phyloP scores from a whole-genome alignment of 1,284 basidiomycete species.

The Agaricales sp. region DNA sequence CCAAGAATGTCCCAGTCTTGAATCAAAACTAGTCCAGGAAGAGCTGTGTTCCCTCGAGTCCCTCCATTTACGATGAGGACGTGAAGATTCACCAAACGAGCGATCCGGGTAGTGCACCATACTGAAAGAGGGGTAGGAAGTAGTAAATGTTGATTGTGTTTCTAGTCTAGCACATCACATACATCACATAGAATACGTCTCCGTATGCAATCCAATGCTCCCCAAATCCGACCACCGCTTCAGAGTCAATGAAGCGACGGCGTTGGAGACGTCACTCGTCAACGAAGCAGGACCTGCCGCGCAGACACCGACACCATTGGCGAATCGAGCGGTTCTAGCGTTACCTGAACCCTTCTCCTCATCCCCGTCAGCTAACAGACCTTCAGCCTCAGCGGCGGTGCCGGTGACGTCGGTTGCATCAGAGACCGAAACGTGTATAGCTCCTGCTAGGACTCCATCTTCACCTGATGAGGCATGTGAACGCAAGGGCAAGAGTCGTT shows the following conservation, averaged over 20 bases:
- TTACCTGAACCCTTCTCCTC: not conserved
- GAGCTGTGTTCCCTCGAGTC: no score
- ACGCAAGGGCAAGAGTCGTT: not conserved
- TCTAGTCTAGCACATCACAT: no score
- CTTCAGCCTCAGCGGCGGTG: not conserved
- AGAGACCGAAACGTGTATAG: not conserved
- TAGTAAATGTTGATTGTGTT: no score
- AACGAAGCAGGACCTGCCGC: not conserved
- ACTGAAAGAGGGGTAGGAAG: no score
- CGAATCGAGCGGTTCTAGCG: not conserved
- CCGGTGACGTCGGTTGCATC: not conserved
- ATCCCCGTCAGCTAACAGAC: not conserved
- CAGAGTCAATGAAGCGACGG: not conserved
- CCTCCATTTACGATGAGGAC: no score
- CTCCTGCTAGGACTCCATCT: not conserved
- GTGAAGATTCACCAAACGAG: no score
- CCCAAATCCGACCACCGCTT: not conserved
- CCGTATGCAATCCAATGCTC: not conserved
- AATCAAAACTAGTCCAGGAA: no score
- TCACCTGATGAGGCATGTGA: not conserved
- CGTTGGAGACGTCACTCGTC: not conserved
- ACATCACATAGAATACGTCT: not conserved
- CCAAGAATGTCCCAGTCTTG: no score
- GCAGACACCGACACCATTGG: not conserved
- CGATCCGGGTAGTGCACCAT: no score